A percentile compares a stretch with the other conserved stretches of the same genome.
Conservation (phyloP, 306 rosid genomes). For the Trifolium dubium region DNA sequence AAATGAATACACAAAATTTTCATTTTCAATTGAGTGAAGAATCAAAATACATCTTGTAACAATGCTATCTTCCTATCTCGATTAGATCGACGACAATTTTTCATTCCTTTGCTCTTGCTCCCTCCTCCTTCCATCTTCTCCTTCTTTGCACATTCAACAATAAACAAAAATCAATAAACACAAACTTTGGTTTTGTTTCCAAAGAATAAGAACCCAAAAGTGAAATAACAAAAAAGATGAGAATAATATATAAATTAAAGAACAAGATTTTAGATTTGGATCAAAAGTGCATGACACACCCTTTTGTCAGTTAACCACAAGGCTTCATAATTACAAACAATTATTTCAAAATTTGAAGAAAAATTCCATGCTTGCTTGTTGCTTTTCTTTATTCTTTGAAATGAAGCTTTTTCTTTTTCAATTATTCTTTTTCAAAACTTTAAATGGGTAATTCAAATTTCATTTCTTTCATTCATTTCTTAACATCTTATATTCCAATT, state of each 20-base stretch:
- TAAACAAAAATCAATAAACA: slow-evolving; percentile 34
- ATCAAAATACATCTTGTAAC: slow-evolving; percentile 69
- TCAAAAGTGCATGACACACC: slow-evolving; percentile 47
- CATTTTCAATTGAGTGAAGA: slow-evolving; percentile 17
- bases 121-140: slow-evolving; percentile 68
- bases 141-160: slow-evolving; percentile 61
- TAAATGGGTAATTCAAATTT: slow-evolving; percentile 22
- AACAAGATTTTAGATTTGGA: slow-evolving; percentile 59
- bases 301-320: slow-evolving; percentile 42
- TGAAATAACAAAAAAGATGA: neutral
- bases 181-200: neutral
- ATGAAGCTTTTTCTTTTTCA: slow-evolving; percentile 44
- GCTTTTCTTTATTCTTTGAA: slow-evolving; percentile 29
- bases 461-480: slow-evolving; percentile 11
- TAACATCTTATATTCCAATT: slow-evolving; percentile 31
- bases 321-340: slow-evolving; percentile 37
- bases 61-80: slow-evolving; percentile 86
- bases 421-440: slow-evolving; percentile 32
- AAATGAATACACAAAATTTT: neutral
- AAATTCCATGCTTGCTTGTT: slow-evolving; percentile 41
- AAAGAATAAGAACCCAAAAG: slow-evolving; percentile 27
- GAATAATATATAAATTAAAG: slow-evolving; percentile 34
- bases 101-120: slow-evolving; percentile 58
- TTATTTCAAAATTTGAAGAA: slow-evolving; percentile 35
- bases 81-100: slow-evolving; percentile 71